phyloP scores from a whole-genome alignment of 2,329 filamentous ascomycete genomes.

The Fusarium proliferatum region DNA sequence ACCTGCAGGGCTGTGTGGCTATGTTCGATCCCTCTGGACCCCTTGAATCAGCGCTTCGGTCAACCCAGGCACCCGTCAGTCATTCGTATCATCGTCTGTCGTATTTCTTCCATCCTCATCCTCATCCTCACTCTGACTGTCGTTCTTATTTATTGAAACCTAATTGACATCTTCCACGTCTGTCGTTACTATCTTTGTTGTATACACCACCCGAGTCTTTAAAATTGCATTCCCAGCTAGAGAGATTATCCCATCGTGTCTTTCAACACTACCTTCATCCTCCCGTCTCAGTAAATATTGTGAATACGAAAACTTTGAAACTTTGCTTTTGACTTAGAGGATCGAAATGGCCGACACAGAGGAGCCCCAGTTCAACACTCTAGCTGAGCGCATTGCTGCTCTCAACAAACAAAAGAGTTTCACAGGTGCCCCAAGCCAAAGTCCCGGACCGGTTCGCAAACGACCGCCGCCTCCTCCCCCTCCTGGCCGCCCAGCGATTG shows the following conservation, averaged over 20 bases:
- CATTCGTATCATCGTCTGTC: constrained; percentile 11
- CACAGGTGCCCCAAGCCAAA: constrained; percentile 51
- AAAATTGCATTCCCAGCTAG: neutral
- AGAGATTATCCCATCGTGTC: neutral
- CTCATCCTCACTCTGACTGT: constrained; percentile 1
- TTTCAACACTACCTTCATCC: constrained; percentile 7
- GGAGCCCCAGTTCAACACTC: constrained; percentile 69
- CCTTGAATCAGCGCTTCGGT: constrained; percentile 36
- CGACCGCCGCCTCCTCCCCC: constrained; percentile 53
- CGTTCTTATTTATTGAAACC: constrained; percentile 11
- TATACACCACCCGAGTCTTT: neutral
- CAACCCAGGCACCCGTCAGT: constrained; percentile 18
- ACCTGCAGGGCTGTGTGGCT: constrained; percentile 46
- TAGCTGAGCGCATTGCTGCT: constrained; percentile 72
- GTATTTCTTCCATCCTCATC: neutral
- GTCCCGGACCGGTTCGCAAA: constrained; percentile 57
- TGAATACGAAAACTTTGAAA: neutral
- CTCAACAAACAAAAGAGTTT: constrained; percentile 72
- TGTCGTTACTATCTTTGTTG: constrained; percentile 15
- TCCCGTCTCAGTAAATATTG: neutral
- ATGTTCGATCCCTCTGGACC: constrained; percentile 23
- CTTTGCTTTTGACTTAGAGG: neutral
- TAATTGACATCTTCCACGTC: neutral
- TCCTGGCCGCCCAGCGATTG: neutral
- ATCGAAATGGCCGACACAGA: constrained; percentile 68